Evolutionary conservation across 192 early-diverging fungal genomes (phyloP).

Genomic region (Geranomyces michiganensis): DNA sequence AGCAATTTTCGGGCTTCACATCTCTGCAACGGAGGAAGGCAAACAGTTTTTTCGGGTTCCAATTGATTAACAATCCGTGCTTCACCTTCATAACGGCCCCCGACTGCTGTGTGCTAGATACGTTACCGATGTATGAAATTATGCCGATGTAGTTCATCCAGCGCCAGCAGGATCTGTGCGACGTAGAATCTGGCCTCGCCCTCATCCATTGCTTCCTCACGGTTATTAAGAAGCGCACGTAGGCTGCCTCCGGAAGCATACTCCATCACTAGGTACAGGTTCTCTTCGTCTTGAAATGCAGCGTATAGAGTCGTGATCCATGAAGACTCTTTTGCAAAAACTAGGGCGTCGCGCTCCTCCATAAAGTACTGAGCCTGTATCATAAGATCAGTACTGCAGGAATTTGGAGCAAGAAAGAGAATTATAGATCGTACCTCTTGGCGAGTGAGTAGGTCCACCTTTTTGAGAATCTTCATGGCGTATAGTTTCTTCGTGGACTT

Average conservation of each 20-base stretch:
- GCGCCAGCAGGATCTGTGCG: slow-evolving; percentile 71
- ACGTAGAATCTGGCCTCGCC: slow-evolving; percentile 77
- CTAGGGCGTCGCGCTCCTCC: slow-evolving; percentile 80
- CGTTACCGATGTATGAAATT: slow-evolving; percentile 68
- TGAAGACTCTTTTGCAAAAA: slow-evolving; percentile 53
- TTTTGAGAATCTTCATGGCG: slow-evolving; percentile 81
- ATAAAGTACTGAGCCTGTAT: slow-evolving; percentile 83
- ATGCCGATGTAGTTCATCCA: slow-evolving; percentile 71
- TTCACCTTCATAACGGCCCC: neutral
- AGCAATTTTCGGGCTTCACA: slow-evolving; percentile 78
- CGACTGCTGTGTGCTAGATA: too few species aligned
- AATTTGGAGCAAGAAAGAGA: neutral
- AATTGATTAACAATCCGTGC: too few species aligned
- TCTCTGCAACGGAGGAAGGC: slow-evolving; percentile 57
- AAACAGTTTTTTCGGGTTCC: too few species aligned
- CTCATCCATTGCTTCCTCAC: slow-evolving; percentile 53
- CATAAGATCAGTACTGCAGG: neutral
- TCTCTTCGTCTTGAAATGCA: slow-evolving; percentile 61
- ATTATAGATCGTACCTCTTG: slow-evolving; percentile 58
- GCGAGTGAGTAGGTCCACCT: slow-evolving; percentile 69
- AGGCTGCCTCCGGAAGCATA: slow-evolving; percentile 70
- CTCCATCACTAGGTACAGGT: slow-evolving; percentile 64
- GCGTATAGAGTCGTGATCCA: slow-evolving; percentile 60
- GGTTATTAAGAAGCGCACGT: slow-evolving; percentile 63
- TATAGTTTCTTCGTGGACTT: slow-evolving; percentile 71